Percentiles rank a stretch among this genome's conserved stretches.
Conservation (phyloP, 2,329 filamentous ascomycete species). For the Verticillium nubilum region DNA sequence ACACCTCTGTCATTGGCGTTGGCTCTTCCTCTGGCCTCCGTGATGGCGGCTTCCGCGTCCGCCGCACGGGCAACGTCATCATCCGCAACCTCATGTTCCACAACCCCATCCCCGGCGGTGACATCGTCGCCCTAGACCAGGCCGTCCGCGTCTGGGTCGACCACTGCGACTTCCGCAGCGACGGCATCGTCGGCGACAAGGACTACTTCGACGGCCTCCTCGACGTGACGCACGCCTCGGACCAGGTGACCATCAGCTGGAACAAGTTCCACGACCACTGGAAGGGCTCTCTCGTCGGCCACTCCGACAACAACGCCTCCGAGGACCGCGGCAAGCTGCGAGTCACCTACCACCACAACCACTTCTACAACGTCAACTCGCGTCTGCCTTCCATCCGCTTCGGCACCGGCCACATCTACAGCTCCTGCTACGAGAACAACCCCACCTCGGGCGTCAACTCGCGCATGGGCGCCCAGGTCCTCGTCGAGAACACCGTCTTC, state of each 20-base stretch:
- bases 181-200: constrained; percentile 28
- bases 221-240: constrained; percentile 35
- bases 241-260: constrained; percentile 34
- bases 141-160: constrained; percentile 42
- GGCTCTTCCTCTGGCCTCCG: constrained; percentile 36
- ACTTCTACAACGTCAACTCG: constrained; percentile 54
- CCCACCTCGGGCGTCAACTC: constrained; percentile 44
- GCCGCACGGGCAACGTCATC: constrained; percentile 46
- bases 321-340: constrained; percentile 55
- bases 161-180: constrained; percentile 31
- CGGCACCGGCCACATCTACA: constrained; percentile 48
- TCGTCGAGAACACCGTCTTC: constrained; percentile 46
- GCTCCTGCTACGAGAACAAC: constrained; percentile 36
- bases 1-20: constrained; percentile 47
- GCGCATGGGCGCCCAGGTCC: constrained; percentile 39
- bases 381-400: constrained; percentile 55
- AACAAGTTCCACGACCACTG: constrained; percentile 35
- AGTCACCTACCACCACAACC: constrained; percentile 56
- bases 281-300: constrained; percentile 55
- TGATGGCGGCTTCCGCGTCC: constrained; percentile 41
- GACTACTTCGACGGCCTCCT: constrained; percentile 36
- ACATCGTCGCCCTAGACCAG: constrained; percentile 43
- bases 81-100: constrained; percentile 48
- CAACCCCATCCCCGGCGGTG: constrained; percentile 40
- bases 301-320: constrained; percentile 50